Percentiles rank a stretch among this genome's conserved stretches.
These are phyloP conservation scores for Leishmania braziliensis DNA, from an alignment of 208 protist species.

Conservation along the genomic window DNA sequence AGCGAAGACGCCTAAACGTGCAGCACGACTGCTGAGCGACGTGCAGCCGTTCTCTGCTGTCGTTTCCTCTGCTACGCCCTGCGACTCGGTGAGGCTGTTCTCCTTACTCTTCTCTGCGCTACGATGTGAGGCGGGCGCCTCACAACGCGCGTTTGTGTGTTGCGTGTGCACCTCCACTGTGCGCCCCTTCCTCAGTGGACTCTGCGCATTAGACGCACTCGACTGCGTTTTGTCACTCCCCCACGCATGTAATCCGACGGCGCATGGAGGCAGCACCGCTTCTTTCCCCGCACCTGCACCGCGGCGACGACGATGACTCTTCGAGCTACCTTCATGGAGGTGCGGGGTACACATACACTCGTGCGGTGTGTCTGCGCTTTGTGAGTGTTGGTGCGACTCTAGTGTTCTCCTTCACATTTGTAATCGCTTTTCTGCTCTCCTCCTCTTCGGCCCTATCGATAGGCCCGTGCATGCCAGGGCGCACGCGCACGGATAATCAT, in stretches of 20 bases:
- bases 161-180: neutral
- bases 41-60: neutral
- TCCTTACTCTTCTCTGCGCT: neutral
- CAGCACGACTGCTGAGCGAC: neutral
- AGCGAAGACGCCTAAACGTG: slow-evolving; percentile 12
- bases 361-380: neutral
- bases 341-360: neutral
- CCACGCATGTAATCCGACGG: neutral
- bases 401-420: neutral
- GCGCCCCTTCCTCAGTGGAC: neutral
- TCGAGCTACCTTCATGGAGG: neutral
- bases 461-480: neutral
- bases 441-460: neutral
- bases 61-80: neutral
- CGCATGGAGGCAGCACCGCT: neutral
- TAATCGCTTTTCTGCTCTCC: neutral
- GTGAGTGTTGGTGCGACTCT: neutral
- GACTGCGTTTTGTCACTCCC: neutral
- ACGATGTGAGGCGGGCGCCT: neutral
- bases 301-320: neutral
- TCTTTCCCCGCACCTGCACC: neutral
- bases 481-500: neutral
- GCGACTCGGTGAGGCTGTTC: neutral
- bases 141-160: neutral
- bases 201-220: neutral